Evolutionary conservation across 2,329 filamentous ascomycete species (phyloP).

Genomic region (Trichoderma asperellum): DNA sequence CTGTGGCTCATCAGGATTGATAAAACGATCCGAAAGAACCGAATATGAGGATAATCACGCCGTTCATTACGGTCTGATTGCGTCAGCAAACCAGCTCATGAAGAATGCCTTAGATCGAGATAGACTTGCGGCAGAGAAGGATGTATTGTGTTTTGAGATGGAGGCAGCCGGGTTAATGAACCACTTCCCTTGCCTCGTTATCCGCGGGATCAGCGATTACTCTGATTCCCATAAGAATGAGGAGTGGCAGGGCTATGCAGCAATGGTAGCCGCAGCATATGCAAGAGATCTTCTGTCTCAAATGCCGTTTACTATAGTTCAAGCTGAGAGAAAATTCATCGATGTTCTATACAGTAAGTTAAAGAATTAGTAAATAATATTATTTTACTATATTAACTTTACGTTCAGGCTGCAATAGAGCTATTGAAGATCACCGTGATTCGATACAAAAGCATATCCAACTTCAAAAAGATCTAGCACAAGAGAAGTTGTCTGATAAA

Average conservation of each 20-base stretch:
- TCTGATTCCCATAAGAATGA: background rate
- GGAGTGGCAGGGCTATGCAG: background rate
- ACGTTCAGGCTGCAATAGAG: background rate
- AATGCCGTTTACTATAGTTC: background rate
- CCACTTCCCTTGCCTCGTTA: background rate
- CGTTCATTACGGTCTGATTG: background rate
- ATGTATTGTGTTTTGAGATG: background rate
- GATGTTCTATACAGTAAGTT: background rate
- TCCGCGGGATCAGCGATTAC: background rate
- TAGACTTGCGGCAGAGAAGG: background rate
- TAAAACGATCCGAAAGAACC: background rate
- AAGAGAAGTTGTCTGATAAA: slow-evolving; percentile 3
- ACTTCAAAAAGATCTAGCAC: too few relatives aligned
- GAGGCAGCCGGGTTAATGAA: background rate
- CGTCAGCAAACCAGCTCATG: background rate
- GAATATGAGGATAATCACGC: background rate
- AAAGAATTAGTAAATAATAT: background rate
- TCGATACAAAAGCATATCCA: too few relatives aligned
- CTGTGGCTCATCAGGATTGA: background rate
- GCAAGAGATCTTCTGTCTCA: background rate
- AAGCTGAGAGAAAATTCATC: background rate
- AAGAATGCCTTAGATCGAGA: background rate
- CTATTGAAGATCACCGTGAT: background rate
- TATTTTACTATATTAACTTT: background rate
- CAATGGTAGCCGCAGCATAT: background rate